Evolutionary conservation across 2,329 filamentous ascomycete genomes (phyloP), one percentile per base, ranked within the genome.

Genomic region (Xylariales sp.): DNA sequence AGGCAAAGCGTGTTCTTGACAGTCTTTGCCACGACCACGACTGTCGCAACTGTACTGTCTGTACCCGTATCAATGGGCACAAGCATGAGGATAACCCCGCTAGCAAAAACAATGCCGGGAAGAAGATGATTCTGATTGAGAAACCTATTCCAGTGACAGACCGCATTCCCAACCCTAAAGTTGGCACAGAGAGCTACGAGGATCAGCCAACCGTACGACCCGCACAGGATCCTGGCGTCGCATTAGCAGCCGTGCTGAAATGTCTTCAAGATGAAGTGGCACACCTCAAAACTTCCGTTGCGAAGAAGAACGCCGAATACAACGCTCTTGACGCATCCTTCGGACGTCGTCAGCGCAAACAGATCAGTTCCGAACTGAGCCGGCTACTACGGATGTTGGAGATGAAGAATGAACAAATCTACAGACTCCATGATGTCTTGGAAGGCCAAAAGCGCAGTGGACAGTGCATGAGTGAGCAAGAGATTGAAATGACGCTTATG

Each of bases 171-270:
- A 66, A 70, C 44, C 55, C 69, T n/a, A 16, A 15, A 8, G 21
- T 43, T 33, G 45, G 41, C 33, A 30, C 40, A 16, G 37, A 51
- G 7, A 46, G 40, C n/a, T 54, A 69, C 40, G 74, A 79, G 11
- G 72, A 76, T 28, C 70, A 77, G 33, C 62, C 64, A 3, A 83
- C 77, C 2, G 67, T 83, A 51, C 81, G 84, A 5, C 81, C 83
- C 5, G 72, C 82, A 1, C 82, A 87, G 53, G 66, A 78, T 2
- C 88, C 88, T 0, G 79, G 76, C 5, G 63, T 82, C 29, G 88
- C 88, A 8, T 76, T 95, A 17, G 84, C 85, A 6, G 78, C 82
- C n/a, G 85, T 95, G 16, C 82, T 95, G 57, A 93, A 94, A 62
- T 76, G 81, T 6, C 67, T 94, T 4, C 73, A 87, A 49, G 88